Base-by-base conservation (phyloP, 192 early-diverging fungal genomes). In the Coemansia sp. region DNA sequence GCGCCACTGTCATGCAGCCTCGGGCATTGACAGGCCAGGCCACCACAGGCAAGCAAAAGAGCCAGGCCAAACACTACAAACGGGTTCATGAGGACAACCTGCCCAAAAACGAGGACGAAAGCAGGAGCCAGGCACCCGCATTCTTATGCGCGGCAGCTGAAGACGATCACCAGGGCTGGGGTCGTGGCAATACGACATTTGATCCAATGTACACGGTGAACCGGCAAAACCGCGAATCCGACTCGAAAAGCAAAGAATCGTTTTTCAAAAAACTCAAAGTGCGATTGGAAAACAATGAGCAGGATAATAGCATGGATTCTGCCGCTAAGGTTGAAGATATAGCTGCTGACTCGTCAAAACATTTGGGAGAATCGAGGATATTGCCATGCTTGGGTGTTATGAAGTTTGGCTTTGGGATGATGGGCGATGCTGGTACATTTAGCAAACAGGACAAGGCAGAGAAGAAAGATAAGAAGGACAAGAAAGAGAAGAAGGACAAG, bases 131-230 rank as follows among this genome's bases (percentile, higher is more conserved):
- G 7, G 11, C 19, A 7, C 32, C 21, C 48, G 31, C 22, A 22
- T 57, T 55, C 10, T 68, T 58, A 57, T 51, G 44, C 18, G 61
- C 75, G 5, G 69, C 69, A 4, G 69, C 69, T 4, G 65, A 71
- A 24, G 53, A 71, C 50, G 75, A 78, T 48, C 45, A 58, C 10
- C 30, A 64, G 35, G 75, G 75, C 2, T 78, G 75, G 75, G 32
- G 50, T 5, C 43, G 45, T 3, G 65, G 43, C n/a, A 48, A 52
- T 25, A 54, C 44, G 11, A 19, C 31, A 5, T 49, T 78, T 18
- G 75, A 71, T 46, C 75, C 75, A 3, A 71, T 78, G 69, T 78
- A 68, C 69, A 78, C 75, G 7, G 59, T 78, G 9, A 33, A 42
- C 7, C 40, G 75, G 48, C 63, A 69, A 24, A 58, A 68, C 30